Conservation (phyloP, 2,329 filamentous ascomycete genomes). For the Phaeosphaeriaceae sp. region DNA sequence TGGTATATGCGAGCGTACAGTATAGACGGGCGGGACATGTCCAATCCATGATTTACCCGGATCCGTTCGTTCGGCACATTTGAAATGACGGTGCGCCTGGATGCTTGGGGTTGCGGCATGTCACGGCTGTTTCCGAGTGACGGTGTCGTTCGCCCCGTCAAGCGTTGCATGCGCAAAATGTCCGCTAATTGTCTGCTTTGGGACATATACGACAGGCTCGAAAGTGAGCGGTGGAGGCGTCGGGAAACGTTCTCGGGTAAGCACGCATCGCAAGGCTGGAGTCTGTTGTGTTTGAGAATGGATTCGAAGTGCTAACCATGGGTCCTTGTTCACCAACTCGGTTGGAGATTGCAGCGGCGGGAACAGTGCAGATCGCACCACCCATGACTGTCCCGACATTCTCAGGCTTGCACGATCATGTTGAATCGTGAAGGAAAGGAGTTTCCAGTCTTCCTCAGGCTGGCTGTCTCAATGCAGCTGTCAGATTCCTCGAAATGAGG, state of each 20-base stretch:
- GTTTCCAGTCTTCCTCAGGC: too few species aligned
- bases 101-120: background rate
- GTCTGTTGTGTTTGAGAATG: background rate
- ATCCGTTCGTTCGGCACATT: background rate
- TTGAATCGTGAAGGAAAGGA: too few species aligned
- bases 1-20: background rate
- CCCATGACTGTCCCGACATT: background rate
- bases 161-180: background rate
- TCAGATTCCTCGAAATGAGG: too few species aligned
- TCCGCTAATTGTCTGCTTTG: background rate
- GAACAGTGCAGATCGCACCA: background rate
- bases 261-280: background rate
- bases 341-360: background rate
- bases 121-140: background rate
- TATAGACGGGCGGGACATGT: background rate
- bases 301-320: background rate
- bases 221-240: background rate
- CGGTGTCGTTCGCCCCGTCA: background rate
- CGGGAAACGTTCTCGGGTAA: background rate
- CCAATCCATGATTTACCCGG: slow-evolving; percentile 4
- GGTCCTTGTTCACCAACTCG: background rate
- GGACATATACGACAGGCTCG: background rate
- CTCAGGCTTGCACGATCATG: too few species aligned
- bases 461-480: too few species aligned
- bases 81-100: slow-evolving; percentile 4